A percentile compares a stretch with the other conserved stretches of the same genome.
These are phyloP conservation scores for Rhododendron mucronatum DNA, from an alignment of 148 eudicot species.

Conservation along the genomic window DNA sequence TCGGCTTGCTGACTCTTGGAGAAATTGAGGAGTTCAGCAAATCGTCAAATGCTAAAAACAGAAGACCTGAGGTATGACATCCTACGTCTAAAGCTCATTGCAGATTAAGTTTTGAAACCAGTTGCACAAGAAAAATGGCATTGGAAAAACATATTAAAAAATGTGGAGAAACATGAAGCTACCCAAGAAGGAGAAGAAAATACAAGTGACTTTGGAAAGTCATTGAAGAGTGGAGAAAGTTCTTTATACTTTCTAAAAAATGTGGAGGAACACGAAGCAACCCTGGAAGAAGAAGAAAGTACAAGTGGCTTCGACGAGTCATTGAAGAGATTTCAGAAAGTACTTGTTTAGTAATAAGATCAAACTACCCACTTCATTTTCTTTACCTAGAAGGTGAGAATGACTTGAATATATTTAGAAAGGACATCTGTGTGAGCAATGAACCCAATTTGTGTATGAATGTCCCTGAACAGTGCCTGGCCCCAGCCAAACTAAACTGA, in stretches of 20 bases:
- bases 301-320: background rate
- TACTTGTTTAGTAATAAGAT: background rate
- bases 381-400: background rate
- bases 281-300: background rate
- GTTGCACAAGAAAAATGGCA: background rate
- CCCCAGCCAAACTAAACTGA: background rate
- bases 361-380: background rate
- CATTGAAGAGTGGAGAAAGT: background rate
- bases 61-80: conserved; percentile 46
- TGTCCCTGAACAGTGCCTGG: background rate
- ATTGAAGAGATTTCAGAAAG: background rate
- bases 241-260: background rate
- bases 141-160: background rate
- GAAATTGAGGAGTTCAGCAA: conserved; percentile 60
- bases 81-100: background rate
- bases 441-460: background rate
- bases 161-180: background rate
- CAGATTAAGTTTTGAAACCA: background rate
- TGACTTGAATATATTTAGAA: background rate
- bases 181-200: background rate
- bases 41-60: conserved; percentile 32
- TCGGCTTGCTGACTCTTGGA: conserved; percentile 50
- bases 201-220: background rate
- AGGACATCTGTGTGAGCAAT: background rate
- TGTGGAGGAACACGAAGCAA: background rate